Base-by-base conservation (phyloP, 2,329 filamentous ascomycete species). In the Aphanoascus verrucosus region DNA sequence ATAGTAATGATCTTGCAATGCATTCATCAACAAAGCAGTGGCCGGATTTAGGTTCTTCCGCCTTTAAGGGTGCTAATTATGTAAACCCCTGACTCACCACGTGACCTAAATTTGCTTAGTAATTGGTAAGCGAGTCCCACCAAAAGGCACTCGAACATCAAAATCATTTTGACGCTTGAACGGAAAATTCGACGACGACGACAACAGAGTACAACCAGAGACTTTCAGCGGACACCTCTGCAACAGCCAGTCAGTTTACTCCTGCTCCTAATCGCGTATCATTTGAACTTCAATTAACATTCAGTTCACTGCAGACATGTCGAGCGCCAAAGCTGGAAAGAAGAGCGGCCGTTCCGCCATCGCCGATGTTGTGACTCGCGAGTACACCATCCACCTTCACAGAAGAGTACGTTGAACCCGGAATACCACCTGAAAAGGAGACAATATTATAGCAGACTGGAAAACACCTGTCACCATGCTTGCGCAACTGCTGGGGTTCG, bases 361-460 rank as follows among this genome's bases (percentile, higher is more conserved):
- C 77, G 85, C 88, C 77, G 91, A 98, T 78, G 94, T 98, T 73
- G 91, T 98, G 76, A 85, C 93, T 70, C 88, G 93, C 83, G 94
- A 98, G 82, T 98, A 98, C 85, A 98, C 93, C 77, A 97, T 98
- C 80, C 91, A 98, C 84, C 80, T 98, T 69, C 93, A 98, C 88
- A 97, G 95, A 87, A 86, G 91, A 78, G 88, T 94, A 90, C 74
- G 86, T 86, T 74, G 67, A 69, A 55, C 15, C 45, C 56, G 44
- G 28, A 35, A 23, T 34, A 35, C 31, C 28, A 37, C 35, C n/a
- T 51, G 8, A 35, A 42, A 28, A 44, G 14, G 11, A 55, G 51
- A 54, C 31, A 31, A 34, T 35, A 55, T 20, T 38, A 55, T 50
- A 31, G 47, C 53, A 47, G 28, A 31, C 28, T 40, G 23, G 51